Conservation (phyloP, 305 asterid genomes). For the Solanum aculeatissimum region DNA sequence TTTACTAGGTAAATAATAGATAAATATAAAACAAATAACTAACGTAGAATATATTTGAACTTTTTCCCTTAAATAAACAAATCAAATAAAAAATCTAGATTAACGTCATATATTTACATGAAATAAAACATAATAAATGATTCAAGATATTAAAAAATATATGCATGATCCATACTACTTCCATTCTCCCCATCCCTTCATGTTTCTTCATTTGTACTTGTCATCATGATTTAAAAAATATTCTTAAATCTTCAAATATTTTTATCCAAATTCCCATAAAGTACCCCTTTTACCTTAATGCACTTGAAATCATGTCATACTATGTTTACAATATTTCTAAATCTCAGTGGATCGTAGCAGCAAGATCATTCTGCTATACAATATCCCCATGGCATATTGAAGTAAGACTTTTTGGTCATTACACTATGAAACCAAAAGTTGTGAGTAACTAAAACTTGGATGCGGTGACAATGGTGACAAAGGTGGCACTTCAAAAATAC, state of each 20-base stretch:
- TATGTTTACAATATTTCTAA: not conserved
- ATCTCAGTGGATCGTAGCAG: not conserved
- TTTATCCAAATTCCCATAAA: not conserved
- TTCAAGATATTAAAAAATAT: not conserved
- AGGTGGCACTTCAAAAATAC: conserved; percentile 66
- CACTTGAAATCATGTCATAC: not conserved
- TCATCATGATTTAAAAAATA: not conserved
- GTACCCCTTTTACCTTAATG: not conserved
- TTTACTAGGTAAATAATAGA: not conserved
- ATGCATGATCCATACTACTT: not conserved
- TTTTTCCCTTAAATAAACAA: not conserved
- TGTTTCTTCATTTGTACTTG: not conserved
- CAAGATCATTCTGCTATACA: not conserved
- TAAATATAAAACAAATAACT: not conserved
- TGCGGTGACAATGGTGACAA: conserved; percentile 27
- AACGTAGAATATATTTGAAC: not conserved
- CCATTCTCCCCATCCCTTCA: not conserved
- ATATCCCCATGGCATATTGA: not conserved
- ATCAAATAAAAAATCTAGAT: not conserved
- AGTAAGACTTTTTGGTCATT: not conserved
- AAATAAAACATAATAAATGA: not conserved
- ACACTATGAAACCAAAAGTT: not conserved
- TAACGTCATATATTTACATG: not conserved
- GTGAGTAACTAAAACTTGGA: not conserved
- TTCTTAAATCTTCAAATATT: not conserved